Evolutionary conservation across 306 rosid genomes (phyloP).

Genomic region (Phaseolus lunatus): DNA sequence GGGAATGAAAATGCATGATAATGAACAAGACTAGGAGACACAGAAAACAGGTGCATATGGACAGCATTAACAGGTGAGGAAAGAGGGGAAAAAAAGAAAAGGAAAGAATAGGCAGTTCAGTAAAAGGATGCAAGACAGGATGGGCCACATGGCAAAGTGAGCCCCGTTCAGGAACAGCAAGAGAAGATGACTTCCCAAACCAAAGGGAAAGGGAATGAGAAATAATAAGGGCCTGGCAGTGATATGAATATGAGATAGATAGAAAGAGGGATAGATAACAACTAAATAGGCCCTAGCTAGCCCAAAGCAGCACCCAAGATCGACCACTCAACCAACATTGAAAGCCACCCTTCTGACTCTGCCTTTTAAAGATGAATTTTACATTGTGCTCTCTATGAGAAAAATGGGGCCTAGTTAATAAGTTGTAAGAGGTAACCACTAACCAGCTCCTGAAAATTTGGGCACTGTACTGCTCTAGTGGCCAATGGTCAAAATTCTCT

Average conservation of each 20-base stretch:
- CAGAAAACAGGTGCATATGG: slow-evolving; percentile 50
- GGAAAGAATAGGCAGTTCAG: slow-evolving; percentile 58
- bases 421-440: slow-evolving; percentile 51
- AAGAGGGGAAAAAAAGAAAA: slow-evolving; percentile 43
- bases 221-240: slow-evolving; percentile 39
- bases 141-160: slow-evolving; percentile 61
- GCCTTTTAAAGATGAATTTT: slow-evolving; percentile 35
- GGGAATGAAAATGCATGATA: slow-evolving; percentile 30
- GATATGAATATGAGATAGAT: background rate
- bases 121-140: slow-evolving; percentile 53
- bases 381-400: slow-evolving; percentile 27
- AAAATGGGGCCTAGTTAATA: slow-evolving; percentile 45
- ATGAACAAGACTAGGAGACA: slow-evolving; percentile 44
- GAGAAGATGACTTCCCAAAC: slow-evolving; percentile 52
- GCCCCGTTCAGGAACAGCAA: slow-evolving; percentile 62
- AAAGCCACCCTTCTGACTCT: slow-evolving; percentile 45
- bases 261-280: slow-evolving; percentile 1
- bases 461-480: slow-evolving; percentile 51
- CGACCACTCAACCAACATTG: slow-evolving; percentile 68
- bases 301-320: slow-evolving; percentile 47
- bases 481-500: slow-evolving; percentile 45
- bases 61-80: slow-evolving; percentile 42
- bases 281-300: slow-evolving; percentile 43
- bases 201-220: slow-evolving; percentile 28
- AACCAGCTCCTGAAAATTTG: slow-evolving; percentile 64